Evolutionary conservation across 768 basidiomycete species (phyloP), one percentile per base, ranked within the genome.

Genomic region (Kondoa subrosea): DNA sequence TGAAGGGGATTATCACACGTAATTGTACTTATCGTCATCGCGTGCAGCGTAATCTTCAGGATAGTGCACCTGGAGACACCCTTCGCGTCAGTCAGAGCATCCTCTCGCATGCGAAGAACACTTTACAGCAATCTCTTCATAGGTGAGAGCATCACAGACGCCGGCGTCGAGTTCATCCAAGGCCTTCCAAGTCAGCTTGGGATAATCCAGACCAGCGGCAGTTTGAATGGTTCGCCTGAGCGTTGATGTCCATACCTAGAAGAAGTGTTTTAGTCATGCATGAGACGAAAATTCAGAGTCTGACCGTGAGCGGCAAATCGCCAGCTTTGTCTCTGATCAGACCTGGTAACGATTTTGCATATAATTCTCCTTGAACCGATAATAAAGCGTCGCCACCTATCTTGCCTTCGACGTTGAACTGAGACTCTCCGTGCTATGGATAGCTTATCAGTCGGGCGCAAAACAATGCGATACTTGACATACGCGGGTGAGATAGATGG

Each of bases 121-220:
- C n/a, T 79, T 34, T 67, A 89, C 92, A 82, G 92, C 92, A 68
- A 99, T 97, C 81, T 97, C 93, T 79, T 90, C 87, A 73, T 99
- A 99, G 2, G 95, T 97, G 95, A 99, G 97, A 17, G 87, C 95
- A 77, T 99, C 95, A 74, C 95, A 99, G 34, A 99, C 95, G 29
- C 95, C 95, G 4, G 95, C 95, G 76, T 99, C 95, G 29, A 99
- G 81, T 77, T 99, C 95, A 74, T 99, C 95, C 65, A 99, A 79
- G 1, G 90, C 91, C 77, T 99, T 99, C 95, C 95, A 99, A 1
- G 93, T 96, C 71, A 97, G 79, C 73, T 97, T 95, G 59, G 85
- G 81, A 75, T 90, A 96, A 0, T 87, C 85, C 21, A 99, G 80
- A 70, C 82, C 72, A 50, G 85, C 82, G 1, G 84, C 92, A 0